Conservation (phyloP, 768 basidiomycete species). For the Gloeophyllum trabeum region DNA sequence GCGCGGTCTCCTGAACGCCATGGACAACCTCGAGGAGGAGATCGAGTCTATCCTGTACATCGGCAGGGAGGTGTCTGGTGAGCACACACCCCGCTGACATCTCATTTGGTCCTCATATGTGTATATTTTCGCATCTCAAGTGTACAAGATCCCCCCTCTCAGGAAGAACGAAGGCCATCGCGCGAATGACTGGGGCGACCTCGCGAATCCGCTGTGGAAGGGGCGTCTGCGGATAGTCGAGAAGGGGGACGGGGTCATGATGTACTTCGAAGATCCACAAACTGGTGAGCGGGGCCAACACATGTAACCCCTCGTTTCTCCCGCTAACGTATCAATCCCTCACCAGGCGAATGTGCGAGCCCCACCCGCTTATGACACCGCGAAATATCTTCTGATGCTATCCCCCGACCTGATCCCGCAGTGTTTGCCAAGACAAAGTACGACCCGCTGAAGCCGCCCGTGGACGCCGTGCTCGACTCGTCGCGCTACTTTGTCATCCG, state of each 20-base stretch:
- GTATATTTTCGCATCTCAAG: constrained; percentile 25
- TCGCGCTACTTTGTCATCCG: constrained; percentile 91
- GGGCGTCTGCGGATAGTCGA: constrained; percentile 82
- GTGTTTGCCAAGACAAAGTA: constrained; percentile 87
- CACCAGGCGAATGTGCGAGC: constrained; percentile 57
- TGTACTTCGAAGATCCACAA: constrained; percentile 72
- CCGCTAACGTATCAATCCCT: background rate
- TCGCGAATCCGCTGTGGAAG: constrained; percentile 80
- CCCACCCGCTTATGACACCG: no score
- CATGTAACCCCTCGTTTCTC: no score
- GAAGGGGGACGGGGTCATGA: constrained; percentile 49
- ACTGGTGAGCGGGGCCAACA: no score
- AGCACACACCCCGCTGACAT: no score
- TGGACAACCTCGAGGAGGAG: constrained; percentile 60
- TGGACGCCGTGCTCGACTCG: constrained; percentile 94
- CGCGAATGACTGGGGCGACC: constrained; percentile 88
- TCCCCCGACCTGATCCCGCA: no score
- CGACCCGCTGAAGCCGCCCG: constrained; percentile 63
- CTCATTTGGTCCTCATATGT: background rate
- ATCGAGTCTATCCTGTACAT: constrained; percentile 87
- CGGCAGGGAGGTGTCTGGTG: constrained; percentile 85
- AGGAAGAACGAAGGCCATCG: constrained; percentile 84
- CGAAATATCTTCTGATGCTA: no score
- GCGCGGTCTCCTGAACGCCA: constrained; percentile 11
- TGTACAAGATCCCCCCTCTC: constrained; percentile 86